phyloP scores from a whole-genome alignment of 495 filamentous ascomycete species.

The Amniculicola lignicola region DNA sequence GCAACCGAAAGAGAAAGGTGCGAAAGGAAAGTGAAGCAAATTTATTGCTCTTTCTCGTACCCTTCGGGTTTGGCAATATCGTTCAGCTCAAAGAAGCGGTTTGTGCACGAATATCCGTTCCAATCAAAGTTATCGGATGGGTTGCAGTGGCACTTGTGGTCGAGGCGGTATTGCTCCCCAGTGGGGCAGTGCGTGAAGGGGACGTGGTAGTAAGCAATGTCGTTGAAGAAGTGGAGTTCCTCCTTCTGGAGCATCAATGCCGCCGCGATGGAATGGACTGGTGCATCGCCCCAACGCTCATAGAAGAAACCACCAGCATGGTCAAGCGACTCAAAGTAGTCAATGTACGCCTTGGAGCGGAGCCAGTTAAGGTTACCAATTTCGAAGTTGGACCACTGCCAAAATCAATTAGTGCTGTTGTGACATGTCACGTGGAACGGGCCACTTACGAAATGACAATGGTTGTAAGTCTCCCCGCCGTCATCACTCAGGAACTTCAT shows the following conservation, averaged over 20 bases:
- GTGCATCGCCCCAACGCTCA: conserved; percentile 62
- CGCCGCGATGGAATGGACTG: conserved; percentile 87
- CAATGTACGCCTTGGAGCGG: conserved; percentile 52
- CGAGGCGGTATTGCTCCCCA: conserved; percentile 70
- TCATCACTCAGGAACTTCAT: conserved; percentile 92
- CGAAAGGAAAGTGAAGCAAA: not conserved
- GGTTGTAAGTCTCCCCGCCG: conserved; percentile 79
- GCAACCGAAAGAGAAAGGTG: not conserved
- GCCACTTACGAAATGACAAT: conserved; percentile 79
- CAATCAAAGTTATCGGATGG: conserved; percentile 97
- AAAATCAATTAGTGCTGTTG: conserved; percentile 7
- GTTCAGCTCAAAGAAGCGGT: conserved; percentile 79
- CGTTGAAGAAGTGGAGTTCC: conserved; percentile 96
- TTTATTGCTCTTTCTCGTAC: conserved; percentile 57
- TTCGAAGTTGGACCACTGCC: conserved; percentile 58
- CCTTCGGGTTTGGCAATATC: conserved; percentile 75
- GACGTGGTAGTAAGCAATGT: conserved; percentile 98
- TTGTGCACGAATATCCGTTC: conserved; percentile 93
- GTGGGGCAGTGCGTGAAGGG: conserved; percentile 98
- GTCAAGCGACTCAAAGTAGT: conserved; percentile 59
- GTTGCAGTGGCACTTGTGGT: conserved; percentile 89
- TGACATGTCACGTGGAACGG: not conserved
- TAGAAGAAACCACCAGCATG: conserved; percentile 59
- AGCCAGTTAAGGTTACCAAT: conserved; percentile 61
- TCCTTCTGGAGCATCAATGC: conserved; percentile 81